phyloP scores from a whole-genome alignment of 1,284 basidiomycete species.

The Rhizoctonia solani region DNA sequence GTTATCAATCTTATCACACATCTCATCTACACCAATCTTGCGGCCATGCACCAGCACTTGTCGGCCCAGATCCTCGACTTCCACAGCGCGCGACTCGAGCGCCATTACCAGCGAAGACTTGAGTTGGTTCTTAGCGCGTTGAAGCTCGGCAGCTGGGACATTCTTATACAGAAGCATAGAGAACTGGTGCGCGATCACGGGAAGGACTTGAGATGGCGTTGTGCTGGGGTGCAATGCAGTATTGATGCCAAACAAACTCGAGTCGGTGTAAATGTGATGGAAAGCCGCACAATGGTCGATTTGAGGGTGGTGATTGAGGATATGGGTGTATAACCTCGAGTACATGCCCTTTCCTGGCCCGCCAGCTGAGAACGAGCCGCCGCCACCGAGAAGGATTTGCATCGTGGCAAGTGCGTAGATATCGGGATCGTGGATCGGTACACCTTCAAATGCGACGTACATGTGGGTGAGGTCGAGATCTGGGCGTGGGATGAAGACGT shows the following conservation, averaged over 20 bases:
- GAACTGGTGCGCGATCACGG: conserved; percentile 86
- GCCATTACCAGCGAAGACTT: conserved; percentile 96
- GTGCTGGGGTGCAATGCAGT: conserved; percentile 77
- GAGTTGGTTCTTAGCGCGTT: conserved; percentile 93
- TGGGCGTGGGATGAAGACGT: conserved; percentile 69
- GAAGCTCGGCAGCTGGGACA: conserved; percentile 72
- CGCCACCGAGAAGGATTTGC: conserved; percentile 94
- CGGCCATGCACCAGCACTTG: conserved; percentile 89
- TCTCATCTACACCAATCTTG: conserved; percentile 86
- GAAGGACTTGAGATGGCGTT: conserved; percentile 71
- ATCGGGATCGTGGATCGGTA: conserved; percentile 91
- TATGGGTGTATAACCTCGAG: conserved; percentile 95
- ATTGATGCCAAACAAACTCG: conserved; percentile 91
- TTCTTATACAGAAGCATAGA: conserved; percentile 68
- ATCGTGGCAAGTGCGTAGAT: conserved; percentile 94
- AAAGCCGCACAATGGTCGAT: conserved; percentile 98
- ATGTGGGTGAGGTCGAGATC: conserved; percentile 88
- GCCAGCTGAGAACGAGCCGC: conserved; percentile 93
- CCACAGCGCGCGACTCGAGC: conserved; percentile 86
- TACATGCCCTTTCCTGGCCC: conserved; percentile 99
- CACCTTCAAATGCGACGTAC: conserved; percentile 91
- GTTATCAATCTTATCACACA: conserved; percentile 87
- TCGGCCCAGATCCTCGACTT: conserved; percentile 87
- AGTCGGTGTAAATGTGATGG: conserved; percentile 97
- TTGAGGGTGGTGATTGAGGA: conserved; percentile 92